Conservation (phyloP, 345 rosid species). For the Melastoma malabathricum region DNA sequence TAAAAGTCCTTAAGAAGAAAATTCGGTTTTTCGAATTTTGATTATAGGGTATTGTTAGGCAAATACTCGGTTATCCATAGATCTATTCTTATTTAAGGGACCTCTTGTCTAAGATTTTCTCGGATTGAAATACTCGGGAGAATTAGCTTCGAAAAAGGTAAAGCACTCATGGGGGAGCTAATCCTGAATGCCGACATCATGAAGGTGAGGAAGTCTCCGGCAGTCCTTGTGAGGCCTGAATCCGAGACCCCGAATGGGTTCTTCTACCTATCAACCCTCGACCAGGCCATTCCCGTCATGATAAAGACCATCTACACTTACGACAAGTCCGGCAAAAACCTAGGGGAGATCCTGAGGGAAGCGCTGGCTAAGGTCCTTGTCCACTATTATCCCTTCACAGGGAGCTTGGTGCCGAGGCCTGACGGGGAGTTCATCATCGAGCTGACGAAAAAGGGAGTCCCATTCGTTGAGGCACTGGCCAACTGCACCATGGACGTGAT, state of each 20-base stretch:
- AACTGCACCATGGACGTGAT: conserved; percentile 9
- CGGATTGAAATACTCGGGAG: no score
- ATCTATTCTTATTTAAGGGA: no score
- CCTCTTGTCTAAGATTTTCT: no score
- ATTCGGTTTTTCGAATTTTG: no score
- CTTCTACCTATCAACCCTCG: conserved; percentile 13
- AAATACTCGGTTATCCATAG: no score
- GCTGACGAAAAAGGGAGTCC: conserved; percentile 8
- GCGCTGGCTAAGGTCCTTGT: conserved; percentile 12
- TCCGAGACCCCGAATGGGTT: conserved; percentile 6
- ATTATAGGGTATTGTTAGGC: no score
- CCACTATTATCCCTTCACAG: conserved; percentile 9
- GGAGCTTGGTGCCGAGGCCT: conserved; percentile 1
- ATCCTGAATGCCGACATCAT: background rate
- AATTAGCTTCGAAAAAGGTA: background rate
- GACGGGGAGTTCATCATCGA: conserved; percentile 8
- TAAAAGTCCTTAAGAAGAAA: no score
- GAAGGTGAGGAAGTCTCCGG: conserved; percentile 4
- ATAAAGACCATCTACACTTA: conserved; percentile 5
- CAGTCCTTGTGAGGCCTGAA: conserved; percentile 2
- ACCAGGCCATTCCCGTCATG: conserved; percentile 8
- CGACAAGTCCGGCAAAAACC: background rate
- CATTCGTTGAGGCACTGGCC: conserved; percentile 15
- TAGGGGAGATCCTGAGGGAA: conserved; percentile 4
- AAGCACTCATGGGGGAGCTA: conserved; percentile 1